Conservation (phyloP, 2,329 filamentous ascomycete genomes). For the Xylariomycetidae sp. region DNA sequence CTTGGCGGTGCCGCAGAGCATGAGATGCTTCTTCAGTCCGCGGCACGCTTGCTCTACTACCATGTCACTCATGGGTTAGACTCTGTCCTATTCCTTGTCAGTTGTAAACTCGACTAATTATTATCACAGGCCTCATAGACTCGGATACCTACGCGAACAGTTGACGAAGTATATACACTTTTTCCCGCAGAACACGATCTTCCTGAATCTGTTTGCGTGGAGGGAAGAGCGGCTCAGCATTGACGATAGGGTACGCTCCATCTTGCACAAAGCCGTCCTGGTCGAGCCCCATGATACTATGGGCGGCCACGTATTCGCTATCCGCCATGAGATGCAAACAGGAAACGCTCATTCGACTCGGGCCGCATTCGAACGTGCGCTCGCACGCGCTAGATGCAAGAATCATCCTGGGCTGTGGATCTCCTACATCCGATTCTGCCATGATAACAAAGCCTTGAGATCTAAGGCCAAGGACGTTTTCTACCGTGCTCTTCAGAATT, state of each 20-base stretch:
- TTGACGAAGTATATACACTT: constrained; percentile 52
- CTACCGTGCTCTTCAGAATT: constrained; percentile 31
- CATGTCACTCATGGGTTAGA: constrained; percentile 55
- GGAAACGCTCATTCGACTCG: constrained; percentile 45
- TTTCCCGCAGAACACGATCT: constrained; percentile 72
- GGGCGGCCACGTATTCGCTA: constrained; percentile 41
- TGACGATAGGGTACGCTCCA: constrained; percentile 67
- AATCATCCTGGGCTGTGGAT: constrained; percentile 42
- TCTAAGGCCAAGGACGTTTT: constrained; percentile 24
- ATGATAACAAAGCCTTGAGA: constrained; percentile 17
- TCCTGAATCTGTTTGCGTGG: constrained; percentile 68
- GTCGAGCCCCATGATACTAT: constrained; percentile 33
- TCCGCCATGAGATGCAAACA: constrained; percentile 42
- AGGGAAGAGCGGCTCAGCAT: constrained; percentile 67
- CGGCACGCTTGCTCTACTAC: constrained; percentile 58
- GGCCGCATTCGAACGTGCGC: constrained; percentile 46
- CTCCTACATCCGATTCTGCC: constrained; percentile 43
- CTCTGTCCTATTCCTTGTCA: neutral
- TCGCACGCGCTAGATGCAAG: constrained; percentile 34
- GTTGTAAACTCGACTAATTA: constrained; percentile 7
- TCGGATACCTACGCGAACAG: constrained; percentile 56
- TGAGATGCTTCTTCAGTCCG: constrained; percentile 64
- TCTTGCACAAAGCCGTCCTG: constrained; percentile 51
- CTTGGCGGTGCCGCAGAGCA: constrained; percentile 32
- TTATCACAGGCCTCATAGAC: constrained; percentile 54